Percentiles rank a stretch among this genome's conserved stretches.
phyloP scores from a whole-genome alignment of 148 eudicot genomes.

The Camellia granthamiana region DNA sequence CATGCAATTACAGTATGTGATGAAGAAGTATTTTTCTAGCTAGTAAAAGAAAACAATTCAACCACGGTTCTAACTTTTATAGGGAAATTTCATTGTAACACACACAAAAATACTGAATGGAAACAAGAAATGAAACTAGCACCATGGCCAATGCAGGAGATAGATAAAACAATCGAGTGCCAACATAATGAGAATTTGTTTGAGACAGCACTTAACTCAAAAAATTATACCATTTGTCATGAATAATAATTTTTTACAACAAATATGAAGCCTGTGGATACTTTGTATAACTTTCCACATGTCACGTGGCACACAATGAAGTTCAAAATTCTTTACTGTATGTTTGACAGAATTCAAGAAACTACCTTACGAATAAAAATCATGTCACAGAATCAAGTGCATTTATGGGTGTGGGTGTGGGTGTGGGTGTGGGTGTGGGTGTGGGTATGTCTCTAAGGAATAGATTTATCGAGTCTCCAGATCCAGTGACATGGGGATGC shows the following conservation, averaged over 20 bases:
- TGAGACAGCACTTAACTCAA: neutral
- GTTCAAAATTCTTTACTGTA: neutral
- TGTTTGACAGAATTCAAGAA: neutral
- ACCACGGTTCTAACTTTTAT: neutral
- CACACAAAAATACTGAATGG: neutral
- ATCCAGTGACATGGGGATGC: neutral
- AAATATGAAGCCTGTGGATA: neutral
- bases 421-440: neutral
- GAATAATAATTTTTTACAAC: neutral
- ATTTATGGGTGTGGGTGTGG: neutral
- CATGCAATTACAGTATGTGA: slow-evolving; percentile 12
- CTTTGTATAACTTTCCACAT: neutral
- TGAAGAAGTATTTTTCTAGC: neutral
- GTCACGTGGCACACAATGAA: neutral
- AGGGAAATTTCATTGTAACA: neutral
- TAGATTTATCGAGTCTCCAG: neutral
- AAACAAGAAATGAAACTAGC: neutral
- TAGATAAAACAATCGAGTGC: neutral
- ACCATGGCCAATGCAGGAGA: neutral
- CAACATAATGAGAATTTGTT: neutral
- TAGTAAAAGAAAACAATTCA: neutral
- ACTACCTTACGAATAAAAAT: neutral
- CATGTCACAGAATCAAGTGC: neutral
- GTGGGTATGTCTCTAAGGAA: neutral
- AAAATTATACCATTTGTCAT: neutral